These are phyloP conservation scores for Fragaria ananassa DNA, from an alignment of 306 rosid species.

Conservation along the genomic window DNA sequence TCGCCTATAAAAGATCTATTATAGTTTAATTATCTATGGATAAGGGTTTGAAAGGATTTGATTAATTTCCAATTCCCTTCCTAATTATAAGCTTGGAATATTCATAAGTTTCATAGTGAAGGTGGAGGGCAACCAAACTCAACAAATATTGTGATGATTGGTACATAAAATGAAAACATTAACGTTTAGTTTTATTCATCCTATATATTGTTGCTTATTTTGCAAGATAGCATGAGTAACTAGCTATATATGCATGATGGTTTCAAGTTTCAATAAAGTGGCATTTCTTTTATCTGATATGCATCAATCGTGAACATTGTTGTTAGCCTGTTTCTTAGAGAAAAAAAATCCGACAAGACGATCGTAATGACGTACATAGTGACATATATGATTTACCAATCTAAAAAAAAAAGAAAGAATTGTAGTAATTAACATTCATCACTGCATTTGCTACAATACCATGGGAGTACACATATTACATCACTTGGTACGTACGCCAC, in stretches of 20 bases:
- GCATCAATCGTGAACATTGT: no score
- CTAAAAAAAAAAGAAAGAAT: no score
- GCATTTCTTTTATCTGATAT: no score
- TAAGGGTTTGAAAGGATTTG: constrained; percentile 8
- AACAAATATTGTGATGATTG: background rate
- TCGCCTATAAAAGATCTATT: background rate
- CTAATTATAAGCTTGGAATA: background rate
- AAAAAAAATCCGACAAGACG: no score
- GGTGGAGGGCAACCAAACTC: background rate
- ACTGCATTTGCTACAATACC: no score
- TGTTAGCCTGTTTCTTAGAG: no score
- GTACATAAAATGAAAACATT: background rate
- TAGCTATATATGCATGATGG: background rate
- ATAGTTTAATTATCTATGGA: background rate
- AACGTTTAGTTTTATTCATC: background rate
- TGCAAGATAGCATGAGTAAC: background rate
- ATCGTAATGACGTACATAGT: no score
- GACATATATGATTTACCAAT: no score
- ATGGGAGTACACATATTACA: no score
- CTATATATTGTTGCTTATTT: background rate
- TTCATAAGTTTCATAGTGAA: background rate
- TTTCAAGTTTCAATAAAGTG: background rate
- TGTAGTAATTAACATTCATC: no score
- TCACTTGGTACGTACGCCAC: no score
- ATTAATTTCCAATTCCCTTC: background rate